Evolutionary conservation across 2,329 filamentous ascomycete species (phyloP).

Genomic region (Endothia cerciana): DNA sequence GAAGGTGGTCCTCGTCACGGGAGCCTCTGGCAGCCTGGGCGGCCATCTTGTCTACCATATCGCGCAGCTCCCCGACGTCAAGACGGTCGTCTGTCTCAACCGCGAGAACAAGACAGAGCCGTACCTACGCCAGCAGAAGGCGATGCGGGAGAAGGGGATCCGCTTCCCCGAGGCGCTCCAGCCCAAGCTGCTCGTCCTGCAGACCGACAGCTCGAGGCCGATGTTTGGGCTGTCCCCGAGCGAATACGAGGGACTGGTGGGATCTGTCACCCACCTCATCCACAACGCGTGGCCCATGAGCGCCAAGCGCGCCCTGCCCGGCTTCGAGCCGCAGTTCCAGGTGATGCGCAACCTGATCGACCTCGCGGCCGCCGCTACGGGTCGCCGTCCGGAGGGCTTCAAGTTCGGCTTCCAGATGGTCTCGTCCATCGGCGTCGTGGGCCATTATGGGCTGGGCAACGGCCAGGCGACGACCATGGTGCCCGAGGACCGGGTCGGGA

Average conservation of each 20-base stretch:
- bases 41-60: background rate
- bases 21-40: background rate
- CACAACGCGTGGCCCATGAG: slow-evolving; percentile 9
- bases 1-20: background rate
- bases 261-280: background rate
- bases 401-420: slow-evolving; percentile 43
- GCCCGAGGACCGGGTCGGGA: slow-evolving; percentile 45
- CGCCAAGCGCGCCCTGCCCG: background rate
- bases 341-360: background rate
- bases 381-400: too few species aligned
- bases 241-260: background rate
- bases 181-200: slow-evolving; percentile 13
- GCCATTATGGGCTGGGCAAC: slow-evolving; percentile 35
- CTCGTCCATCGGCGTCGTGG: slow-evolving; percentile 47
- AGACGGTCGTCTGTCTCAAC: slow-evolving; percentile 1
- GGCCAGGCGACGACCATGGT: slow-evolving; percentile 36
- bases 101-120: background rate
- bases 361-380: background rate
- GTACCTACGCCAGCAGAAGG: slow-evolving; percentile 8
- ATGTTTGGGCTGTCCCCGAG: too few species aligned
- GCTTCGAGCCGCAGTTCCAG: slow-evolving; percentile 1
- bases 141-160: slow-evolving; percentile 12
- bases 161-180: background rate
- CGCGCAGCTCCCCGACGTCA: background rate
- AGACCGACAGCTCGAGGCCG: background rate